A percentile compares a stretch with the other conserved stretches of the same genome.
phyloP scores from a whole-genome alignment of 1,139 yeast species.

The Debaryomyces udenii region DNA sequence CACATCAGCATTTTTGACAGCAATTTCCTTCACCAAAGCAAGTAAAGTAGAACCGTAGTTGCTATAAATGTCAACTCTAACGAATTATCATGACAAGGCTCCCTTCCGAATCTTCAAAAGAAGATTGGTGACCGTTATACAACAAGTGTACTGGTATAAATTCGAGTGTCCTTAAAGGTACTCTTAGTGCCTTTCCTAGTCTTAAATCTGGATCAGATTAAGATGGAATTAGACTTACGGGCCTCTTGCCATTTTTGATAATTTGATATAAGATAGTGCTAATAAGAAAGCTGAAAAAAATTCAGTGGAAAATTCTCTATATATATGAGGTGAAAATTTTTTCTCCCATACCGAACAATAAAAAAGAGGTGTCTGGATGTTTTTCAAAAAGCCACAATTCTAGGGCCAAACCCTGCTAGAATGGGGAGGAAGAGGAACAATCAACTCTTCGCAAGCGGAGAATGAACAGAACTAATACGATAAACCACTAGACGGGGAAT shows the following conservation, averaged over 20 bases:
- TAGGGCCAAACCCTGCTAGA: slow-evolving; percentile 5
- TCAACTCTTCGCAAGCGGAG: too few relatives aligned
- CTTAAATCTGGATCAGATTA: slow-evolving; percentile 2
- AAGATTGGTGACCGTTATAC: slow-evolving; percentile 28
- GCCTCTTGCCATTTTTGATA: slow-evolving; percentile 89
- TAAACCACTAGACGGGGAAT: background rate
- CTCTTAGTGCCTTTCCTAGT: slow-evolving; percentile 8
- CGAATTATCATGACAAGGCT: slow-evolving; percentile 35
- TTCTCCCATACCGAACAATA: background rate
- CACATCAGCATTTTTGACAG: slow-evolving; percentile 1
- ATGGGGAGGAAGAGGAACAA: too few relatives aligned
- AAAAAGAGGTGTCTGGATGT: slow-evolving; percentile 8
- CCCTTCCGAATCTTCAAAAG: slow-evolving; percentile 24
- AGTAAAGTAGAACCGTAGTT: slow-evolving; percentile 4
- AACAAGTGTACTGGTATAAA: slow-evolving; percentile 11
- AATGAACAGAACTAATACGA: slow-evolving; percentile 1
- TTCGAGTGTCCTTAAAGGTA: slow-evolving; percentile 9
- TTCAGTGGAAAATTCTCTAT: too few relatives aligned
- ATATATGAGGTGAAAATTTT: slow-evolving; percentile 12
- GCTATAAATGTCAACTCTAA: slow-evolving; percentile 12
- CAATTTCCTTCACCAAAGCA: slow-evolving; percentile 8
- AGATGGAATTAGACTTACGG: slow-evolving; percentile 58
- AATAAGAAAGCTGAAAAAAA: slow-evolving; percentile 11
- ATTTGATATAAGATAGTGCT: slow-evolving; percentile 20
- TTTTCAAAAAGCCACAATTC: background rate